Base-by-base conservation (phyloP, 495 filamentous ascomycete species). In the Xylaria palmicola region DNA sequence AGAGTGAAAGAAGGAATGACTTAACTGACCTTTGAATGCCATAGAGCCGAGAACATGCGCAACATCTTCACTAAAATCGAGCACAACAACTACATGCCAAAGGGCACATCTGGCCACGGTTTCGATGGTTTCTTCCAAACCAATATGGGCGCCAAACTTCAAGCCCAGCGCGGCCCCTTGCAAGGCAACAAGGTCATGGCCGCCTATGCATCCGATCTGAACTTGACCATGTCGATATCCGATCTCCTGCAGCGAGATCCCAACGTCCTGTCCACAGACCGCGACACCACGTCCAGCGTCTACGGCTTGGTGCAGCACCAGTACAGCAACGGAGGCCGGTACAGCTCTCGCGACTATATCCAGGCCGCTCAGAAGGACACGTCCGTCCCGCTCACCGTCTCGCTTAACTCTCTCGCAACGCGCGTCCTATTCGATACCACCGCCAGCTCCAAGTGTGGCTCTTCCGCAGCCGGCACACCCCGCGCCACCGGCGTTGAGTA, bases 71-170 rank as follows among this genome's bases (percentile, higher is more conserved):
- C 44, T 27, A 66, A 65, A 37, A 71, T 75, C 43, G 73, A 75
- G 29, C 66, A 74, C 47, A 75, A 75, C 66, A 73, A 75, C 65
- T 71, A 66, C 63, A 57, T 66, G 15, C 29, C 71, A 17, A 59
- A 63, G 6, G 63, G 61, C 24, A 56, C 69, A 9, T 30, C 67
- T 9, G 64, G 60, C 19, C 71, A 72, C 58, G 71, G 71, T 29
- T 74, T 70, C 60, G 65, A 72, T 55, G 71, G 71, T 50, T 74
- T 66, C 56, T 75, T 75, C 63, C 67, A 75, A 45, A 75, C 71
- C 32, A 63, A 67, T 45, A 75, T 73, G 72, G 70, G 68, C 34
- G 49, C 66, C 48, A 69, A 67, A 61, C 44, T 62, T 7, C 69
- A 72, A 55, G 52, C 61, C 40, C 65, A 65, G 15, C 15, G 10